Base-by-base conservation (phyloP, 495 filamentous ascomycete genomes). In the Penicillium egyptiacum region DNA sequence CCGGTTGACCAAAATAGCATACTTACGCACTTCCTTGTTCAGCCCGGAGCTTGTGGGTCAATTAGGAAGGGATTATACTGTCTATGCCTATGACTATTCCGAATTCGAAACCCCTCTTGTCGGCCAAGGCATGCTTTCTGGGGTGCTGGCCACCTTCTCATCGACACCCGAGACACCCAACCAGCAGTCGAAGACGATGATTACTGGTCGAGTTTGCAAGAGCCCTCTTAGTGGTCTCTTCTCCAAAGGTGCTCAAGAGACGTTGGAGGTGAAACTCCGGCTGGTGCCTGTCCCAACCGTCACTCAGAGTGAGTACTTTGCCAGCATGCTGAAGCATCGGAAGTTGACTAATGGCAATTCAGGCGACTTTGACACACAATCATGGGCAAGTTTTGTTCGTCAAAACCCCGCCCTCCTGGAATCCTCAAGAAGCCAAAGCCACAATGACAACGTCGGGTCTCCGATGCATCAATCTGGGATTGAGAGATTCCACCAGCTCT, bases 11-110 rank as follows among this genome's bases (percentile, higher is more conserved):
- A 40, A 45, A 56, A 45, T 59, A 45, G 37, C 54, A 60, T 67
- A 31, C 62, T 59, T 53, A 67, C 57, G 60, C 40, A 55, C 22
- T 47, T 33, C 35, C 16, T 60, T 44, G 23, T 50, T 69, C 31
- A 96, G 91, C 67, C 94, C 94, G 39, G 94, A 98, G 74, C 76
- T 98, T 23, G 81, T 96, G 50, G 87, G 88, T 40, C 85, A 87
- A 58, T 78, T 88, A 35, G 91, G 91, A 51, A 89, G 86, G 59
- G 95, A 98, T 74, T 98, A 95, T 66, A 96, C 91, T 12, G 86
- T 98, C 54, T 98, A 98, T 72, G 93, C 94, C 20, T 92, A 90
- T 73, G 94, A 98, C 66, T 98, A 91, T 72, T 98, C 94, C 7
- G 94, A 98, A 72, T 88, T 88, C 55, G 92, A 96, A 59, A 88